phyloP scores from a whole-genome alignment of 192 early-diverging fungal species.

The Coemansia sp. region DNA sequence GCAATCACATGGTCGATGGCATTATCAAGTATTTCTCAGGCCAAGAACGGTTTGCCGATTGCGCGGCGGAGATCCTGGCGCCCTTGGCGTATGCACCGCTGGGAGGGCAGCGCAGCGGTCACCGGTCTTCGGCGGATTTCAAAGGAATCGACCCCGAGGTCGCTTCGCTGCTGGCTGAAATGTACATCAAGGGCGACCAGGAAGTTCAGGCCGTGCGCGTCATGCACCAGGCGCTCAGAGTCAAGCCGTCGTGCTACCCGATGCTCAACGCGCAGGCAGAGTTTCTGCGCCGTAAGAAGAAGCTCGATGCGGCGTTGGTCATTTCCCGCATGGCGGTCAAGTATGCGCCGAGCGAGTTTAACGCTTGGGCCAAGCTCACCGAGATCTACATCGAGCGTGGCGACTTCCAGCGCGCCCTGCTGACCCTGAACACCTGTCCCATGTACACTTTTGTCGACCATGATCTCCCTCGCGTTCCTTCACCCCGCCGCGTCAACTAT shows the following conservation, averaged over 20 bases:
- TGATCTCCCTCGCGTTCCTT: slow-evolving; percentile 89
- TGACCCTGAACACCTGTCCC: slow-evolving; percentile 97
- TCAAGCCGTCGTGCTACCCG: slow-evolving; percentile 73
- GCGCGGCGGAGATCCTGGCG: slow-evolving; percentile 80
- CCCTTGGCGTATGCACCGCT: slow-evolving; percentile 51
- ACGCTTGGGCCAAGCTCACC: slow-evolving; percentile 94
- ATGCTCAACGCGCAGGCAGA: slow-evolving; percentile 88
- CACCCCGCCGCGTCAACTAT: slow-evolving; percentile 83
- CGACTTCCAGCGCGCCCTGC: slow-evolving; percentile 79
- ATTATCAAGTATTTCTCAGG: slow-evolving; percentile 89
- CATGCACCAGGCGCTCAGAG: slow-evolving; percentile 80
- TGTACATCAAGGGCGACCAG: slow-evolving; percentile 80
- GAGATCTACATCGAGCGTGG: slow-evolving; percentile 86
- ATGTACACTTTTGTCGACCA: slow-evolving; percentile 94
- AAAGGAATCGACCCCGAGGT: slow-evolving; percentile 80
- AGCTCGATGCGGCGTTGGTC: slow-evolving; percentile 75
- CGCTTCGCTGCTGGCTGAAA: slow-evolving; percentile 78
- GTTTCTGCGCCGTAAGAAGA: slow-evolving; percentile 78
- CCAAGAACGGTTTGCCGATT: slow-evolving; percentile 73
- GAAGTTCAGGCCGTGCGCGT: slow-evolving; percentile 92
- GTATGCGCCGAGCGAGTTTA: slow-evolving; percentile 91
- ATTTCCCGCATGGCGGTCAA: slow-evolving; percentile 93
- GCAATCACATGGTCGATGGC: slow-evolving; percentile 87
- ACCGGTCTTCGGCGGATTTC: slow-evolving; percentile 30
- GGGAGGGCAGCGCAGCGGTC: slow-evolving; percentile 20